Conservation (phyloP, 306 rosid genomes). For the Pyrus communis region DNA sequence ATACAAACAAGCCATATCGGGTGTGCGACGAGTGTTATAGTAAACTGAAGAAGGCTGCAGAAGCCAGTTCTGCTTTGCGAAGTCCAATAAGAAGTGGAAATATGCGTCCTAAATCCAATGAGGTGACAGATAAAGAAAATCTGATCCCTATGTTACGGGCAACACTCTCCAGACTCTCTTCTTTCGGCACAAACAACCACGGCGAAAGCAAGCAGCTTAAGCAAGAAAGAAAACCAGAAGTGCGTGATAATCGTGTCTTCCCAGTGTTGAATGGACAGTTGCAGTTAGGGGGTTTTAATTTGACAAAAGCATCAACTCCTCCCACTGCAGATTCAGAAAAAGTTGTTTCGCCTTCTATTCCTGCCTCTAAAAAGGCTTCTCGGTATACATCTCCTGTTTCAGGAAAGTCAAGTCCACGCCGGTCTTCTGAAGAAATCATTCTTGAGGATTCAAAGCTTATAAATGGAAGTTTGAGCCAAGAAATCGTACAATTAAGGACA, state of each 20-base stretch:
- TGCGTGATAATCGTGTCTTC: constrained; percentile 41
- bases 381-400: constrained; percentile 64
- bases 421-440: constrained; percentile 46
- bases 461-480: constrained; percentile 65
- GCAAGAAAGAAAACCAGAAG: constrained; percentile 30
- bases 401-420: constrained; percentile 50
- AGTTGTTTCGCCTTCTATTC: constrained; percentile 36
- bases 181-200: constrained; percentile 57
- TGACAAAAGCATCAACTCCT: constrained; percentile 41
- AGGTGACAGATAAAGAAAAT: constrained; percentile 33
- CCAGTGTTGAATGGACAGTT: constrained; percentile 44
- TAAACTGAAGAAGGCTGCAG: constrained; percentile 61
- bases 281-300: constrained; percentile 28
- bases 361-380: constrained; percentile 49
- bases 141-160: constrained; percentile 42
- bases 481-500: constrained; percentile 57
- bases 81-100: constrained; percentile 36
- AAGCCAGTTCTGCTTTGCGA: constrained; percentile 33
- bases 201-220: constrained; percentile 44
- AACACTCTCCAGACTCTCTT: constrained; percentile 64
- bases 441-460: constrained; percentile 41
- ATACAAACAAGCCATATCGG: constrained; percentile 61
- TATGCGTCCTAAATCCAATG: constrained; percentile 22
- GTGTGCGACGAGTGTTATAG: constrained; percentile 78
- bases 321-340: constrained; percentile 32